Evolutionary conservation across 2,329 filamentous ascomycete species (phyloP), one percentile per base, ranked within the genome.

Genomic region (Colletotrichum tabaci): DNA sequence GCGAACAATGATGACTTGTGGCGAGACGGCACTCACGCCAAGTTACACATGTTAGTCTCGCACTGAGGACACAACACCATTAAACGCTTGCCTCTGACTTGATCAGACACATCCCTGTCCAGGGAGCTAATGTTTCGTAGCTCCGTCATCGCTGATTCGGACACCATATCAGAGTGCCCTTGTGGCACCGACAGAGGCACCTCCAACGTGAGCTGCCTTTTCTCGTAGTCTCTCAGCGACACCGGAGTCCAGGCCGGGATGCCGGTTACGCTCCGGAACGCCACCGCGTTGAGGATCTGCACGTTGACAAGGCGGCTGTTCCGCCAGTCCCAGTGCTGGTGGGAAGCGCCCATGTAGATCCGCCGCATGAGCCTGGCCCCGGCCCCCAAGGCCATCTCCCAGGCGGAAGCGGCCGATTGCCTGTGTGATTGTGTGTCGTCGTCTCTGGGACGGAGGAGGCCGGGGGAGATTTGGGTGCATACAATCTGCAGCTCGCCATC

Each of bases 251-350:
- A 38, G 8, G 47, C 21, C 21, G 47, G 47, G 15, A 50, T 50
- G 21, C 47, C 21, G 6, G 21, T 50, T 13, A 50, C 21, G 21
- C 47, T 50, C 21, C 30, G 30, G 30, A 67, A 67, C 18, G 23
- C 47, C 2, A 42, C 35, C 8, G 57, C 58, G 65, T 62, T 67
- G 38, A 67, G 38, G 4, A 67, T 30, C 65, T 67, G 65, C 10
- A 67, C n/a, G 13, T 56, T 67, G 9, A 67, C 42, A 6, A 62
- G 18, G 4, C 57, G 52, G 3, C 53, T 55, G 26, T 55, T 62
- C 13, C 52, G 3, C 65, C 56, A 55, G 26, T 67, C 57, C 65
- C 65, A 67, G 21, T 21, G 16, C 16, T 18, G 44, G 16, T 26
- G 35, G 10, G 38, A 38, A 18, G 2, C 4, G 47, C n/a, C 60